Conservation (phyloP, 2,329 filamentous ascomycete genomes). For the Venturia aucupariae region DNA sequence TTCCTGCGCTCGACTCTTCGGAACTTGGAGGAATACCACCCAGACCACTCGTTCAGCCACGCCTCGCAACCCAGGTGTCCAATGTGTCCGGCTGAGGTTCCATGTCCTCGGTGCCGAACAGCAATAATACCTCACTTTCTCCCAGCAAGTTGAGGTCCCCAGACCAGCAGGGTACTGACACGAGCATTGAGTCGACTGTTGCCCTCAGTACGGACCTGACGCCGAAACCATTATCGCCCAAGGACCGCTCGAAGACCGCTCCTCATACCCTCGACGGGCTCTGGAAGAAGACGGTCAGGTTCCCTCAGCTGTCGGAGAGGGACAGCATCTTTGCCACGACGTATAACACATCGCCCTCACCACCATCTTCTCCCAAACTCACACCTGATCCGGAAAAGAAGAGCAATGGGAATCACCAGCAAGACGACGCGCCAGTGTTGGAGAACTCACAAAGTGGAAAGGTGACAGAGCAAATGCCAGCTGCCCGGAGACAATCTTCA, state of each 20-base stretch:
- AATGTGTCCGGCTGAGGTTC: slow-evolving; percentile 27
- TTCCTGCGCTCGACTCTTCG: neutral
- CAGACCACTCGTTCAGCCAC: slow-evolving; percentile 14
- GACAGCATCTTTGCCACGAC: slow-evolving; percentile 57
- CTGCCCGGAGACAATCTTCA: neutral
- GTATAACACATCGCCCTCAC: slow-evolving; percentile 28
- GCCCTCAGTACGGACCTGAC: slow-evolving; percentile 5
- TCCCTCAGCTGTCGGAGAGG: slow-evolving; percentile 49
- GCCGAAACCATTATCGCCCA: slow-evolving; percentile 21
- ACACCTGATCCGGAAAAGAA: neutral
- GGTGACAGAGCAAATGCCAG: neutral
- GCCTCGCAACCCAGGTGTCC: slow-evolving; percentile 24
- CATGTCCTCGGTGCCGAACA: slow-evolving; percentile 33
- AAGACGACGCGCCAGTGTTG: slow-evolving; percentile 4
- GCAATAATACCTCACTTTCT: slow-evolving; percentile 31
- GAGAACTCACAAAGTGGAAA: neutral
- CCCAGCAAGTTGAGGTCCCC: slow-evolving; percentile 26
- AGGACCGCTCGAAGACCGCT: slow-evolving; percentile 30
- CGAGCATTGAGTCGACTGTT: slow-evolving; percentile 3
- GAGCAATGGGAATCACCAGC: slow-evolving; percentile 9
- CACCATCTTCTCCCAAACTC: slow-evolving; percentile 1
- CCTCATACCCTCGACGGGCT: slow-evolving; percentile 27
- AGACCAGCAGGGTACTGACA: neutral
- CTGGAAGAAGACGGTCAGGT: slow-evolving; percentile 29
- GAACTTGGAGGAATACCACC: neutral